Conservation (phyloP, 306 rosid species). For the Quercus suber region DNA sequence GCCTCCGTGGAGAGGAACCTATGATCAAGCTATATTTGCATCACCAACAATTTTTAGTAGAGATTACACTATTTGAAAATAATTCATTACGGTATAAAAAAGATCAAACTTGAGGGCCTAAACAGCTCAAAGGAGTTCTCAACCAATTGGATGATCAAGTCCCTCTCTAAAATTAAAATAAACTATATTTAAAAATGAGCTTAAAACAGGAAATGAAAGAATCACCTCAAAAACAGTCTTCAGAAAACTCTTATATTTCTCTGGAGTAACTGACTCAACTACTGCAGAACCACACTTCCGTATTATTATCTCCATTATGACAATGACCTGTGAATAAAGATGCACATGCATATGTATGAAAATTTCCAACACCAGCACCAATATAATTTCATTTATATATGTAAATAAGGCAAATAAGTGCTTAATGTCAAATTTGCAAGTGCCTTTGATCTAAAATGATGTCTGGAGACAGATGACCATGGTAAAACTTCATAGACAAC, state of each 20-base stretch:
- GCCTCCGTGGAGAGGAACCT: background rate
- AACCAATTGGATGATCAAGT: background rate
- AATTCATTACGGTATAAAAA: too few relatives aligned
- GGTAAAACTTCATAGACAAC: slow-evolving; percentile 56
- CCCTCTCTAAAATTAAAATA: background rate
- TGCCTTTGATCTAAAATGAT: slow-evolving; percentile 89
- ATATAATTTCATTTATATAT: background rate
- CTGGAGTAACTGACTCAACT: slow-evolving; percentile 62
- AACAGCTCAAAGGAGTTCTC: background rate
- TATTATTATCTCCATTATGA: slow-evolving; percentile 68
- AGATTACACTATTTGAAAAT: background rate
- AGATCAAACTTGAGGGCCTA: background rate
- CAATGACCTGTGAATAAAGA: slow-evolving; percentile 52
- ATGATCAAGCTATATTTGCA: background rate
- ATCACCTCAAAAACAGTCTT: slow-evolving; percentile 66
- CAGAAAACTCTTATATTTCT: slow-evolving; percentile 61
- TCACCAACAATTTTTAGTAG: background rate
- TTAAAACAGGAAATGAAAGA: background rate
- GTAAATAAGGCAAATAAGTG: background rate
- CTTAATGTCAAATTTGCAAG: slow-evolving; percentile 23
- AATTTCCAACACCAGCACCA: background rate
- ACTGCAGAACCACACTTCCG: slow-evolving; percentile 85
- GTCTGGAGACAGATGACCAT: slow-evolving; percentile 80
- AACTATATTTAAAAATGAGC: background rate
- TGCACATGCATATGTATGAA: slow-evolving; percentile 3